Conservation (phyloP, 2,329 filamentous ascomycete species). For the Botrytis fragariae region DNA sequence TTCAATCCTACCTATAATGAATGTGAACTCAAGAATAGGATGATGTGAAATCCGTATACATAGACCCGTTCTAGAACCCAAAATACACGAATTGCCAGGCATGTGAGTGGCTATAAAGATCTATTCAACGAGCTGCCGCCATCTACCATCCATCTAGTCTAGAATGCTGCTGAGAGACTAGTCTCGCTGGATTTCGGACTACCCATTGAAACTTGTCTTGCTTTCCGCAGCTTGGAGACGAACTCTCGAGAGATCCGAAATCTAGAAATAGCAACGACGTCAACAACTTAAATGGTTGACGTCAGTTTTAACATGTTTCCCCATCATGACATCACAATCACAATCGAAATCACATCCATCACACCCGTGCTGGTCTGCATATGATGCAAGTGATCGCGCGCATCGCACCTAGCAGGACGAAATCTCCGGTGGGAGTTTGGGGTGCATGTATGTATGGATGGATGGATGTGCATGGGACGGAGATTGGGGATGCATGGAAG, state of each 20-base stretch:
- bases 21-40: not conserved
- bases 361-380: not conserved
- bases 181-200: not conserved
- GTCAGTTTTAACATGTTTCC: slow-evolving; percentile 6
- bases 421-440: not conserved
- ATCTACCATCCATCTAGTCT: not conserved
- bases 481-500: not conserved
- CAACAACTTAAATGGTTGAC: not conserved
- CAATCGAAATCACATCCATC: not conserved
- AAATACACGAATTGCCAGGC: not conserved
- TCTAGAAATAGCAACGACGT: not conserved
- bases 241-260: not conserved
- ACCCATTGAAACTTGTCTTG: not conserved
- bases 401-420: not conserved
- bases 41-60: not conserved
- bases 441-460: not conserved
- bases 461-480: not conserved
- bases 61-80: not conserved
- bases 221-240: too few relatives aligned
- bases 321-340: slow-evolving; percentile 10
- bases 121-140: not conserved
- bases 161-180: not conserved
- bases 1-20: not conserved
- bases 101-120: not conserved
- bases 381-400: not conserved